These are phyloP conservation scores for Cyberlindnera mrakii DNA, from an alignment of 805 yeast species.

Conservation along the genomic window DNA sequence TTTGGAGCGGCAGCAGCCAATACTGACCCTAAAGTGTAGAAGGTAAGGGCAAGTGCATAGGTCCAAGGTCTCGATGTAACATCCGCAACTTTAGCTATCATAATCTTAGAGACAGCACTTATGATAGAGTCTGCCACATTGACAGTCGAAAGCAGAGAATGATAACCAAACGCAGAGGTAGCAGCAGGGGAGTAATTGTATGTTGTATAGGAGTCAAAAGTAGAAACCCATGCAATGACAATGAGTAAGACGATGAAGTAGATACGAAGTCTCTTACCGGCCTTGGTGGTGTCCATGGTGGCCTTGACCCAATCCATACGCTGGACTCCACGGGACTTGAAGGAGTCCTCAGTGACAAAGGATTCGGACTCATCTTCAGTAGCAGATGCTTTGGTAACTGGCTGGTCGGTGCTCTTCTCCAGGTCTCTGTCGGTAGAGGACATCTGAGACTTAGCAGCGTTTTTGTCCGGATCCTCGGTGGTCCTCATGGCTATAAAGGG, in stretches of 20 bases:
- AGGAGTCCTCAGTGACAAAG: not conserved
- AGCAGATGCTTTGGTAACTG: too few species aligned
- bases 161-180: constrained; percentile 32
- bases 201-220: constrained; percentile 29
- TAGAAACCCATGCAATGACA: constrained; percentile 12
- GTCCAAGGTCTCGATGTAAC: constrained; percentile 36
- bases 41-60: constrained; percentile 25
- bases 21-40: constrained; percentile 31
- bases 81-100: constrained; percentile 36
- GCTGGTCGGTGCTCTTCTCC: too few species aligned
- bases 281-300: constrained; percentile 14
- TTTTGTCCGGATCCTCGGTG: too few species aligned
- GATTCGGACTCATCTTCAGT: too few species aligned
- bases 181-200: constrained; percentile 33
- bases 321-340: constrained; percentile 21
- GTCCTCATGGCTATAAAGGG: too few species aligned
- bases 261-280: constrained; percentile 12
- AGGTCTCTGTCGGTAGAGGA: too few species aligned
- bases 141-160: constrained; percentile 34
- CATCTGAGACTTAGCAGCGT: too few species aligned
- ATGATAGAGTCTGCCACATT: constrained; percentile 34
- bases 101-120: constrained; percentile 32
- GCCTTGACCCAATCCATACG: constrained; percentile 18
- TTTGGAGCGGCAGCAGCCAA: constrained; percentile 31
- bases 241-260: constrained; percentile 11